These are phyloP conservation scores for Kodamaea fukazawae DNA, from an alignment of 805 yeast genomes.

Conservation along the genomic window DNA sequence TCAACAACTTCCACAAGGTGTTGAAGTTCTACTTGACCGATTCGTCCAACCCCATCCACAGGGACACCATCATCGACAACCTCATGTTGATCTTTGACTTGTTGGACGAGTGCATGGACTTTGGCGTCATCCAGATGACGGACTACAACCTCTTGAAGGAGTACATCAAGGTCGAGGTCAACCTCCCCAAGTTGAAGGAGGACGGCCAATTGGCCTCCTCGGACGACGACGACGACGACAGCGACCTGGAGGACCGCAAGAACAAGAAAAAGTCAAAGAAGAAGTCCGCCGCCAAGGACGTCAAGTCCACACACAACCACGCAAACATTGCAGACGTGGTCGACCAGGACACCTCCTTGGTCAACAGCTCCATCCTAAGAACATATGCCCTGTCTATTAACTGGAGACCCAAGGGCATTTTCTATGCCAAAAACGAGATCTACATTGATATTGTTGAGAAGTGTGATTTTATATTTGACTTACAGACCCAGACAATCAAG, in stretches of 20 bases:
- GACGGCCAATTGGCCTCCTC: constrained; percentile 10
- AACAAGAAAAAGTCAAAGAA: constrained; percentile 12
- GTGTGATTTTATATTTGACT: constrained; percentile 36
- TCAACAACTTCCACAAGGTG: constrained; percentile 38
- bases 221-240: constrained; percentile 8
- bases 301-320: constrained; percentile 39
- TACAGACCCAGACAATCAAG: constrained; percentile 24
- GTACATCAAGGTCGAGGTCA: constrained; percentile 60
- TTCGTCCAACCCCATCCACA: constrained; percentile 26
- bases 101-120: constrained; percentile 88
- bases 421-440: constrained; percentile 43
- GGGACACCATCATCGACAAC: constrained; percentile 68
- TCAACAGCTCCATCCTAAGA: constrained; percentile 71
- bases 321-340: constrained; percentile 34
- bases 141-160: constrained; percentile 76
- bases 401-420: constrained; percentile 47
- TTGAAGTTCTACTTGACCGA: constrained; percentile 25
- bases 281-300: constrained; percentile 14
- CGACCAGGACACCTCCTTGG: constrained; percentile 20
- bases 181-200: constrained; percentile 19
- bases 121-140: constrained; percentile 81
- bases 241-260: constrained; percentile 1
- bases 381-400: constrained; percentile 62
- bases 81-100: constrained; percentile 72
- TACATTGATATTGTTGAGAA: constrained; percentile 41